Evolutionary conservation across 768 basidiomycete genomes (phyloP).

Genomic region (Boletus fagicola): DNA sequence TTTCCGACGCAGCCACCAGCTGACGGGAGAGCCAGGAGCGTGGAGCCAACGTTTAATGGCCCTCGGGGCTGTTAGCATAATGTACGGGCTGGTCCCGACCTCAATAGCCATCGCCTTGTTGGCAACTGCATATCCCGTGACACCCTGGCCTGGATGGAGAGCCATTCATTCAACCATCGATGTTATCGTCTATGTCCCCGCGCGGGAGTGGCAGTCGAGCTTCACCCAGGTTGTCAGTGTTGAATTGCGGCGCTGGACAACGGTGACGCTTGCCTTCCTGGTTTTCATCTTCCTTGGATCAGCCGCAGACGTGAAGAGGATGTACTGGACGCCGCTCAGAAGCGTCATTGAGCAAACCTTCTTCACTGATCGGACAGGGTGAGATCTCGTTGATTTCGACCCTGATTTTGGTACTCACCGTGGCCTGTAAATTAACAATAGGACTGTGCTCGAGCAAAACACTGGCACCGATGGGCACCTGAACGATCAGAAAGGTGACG

Average conservation of each 20-base stretch:
- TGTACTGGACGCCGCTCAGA: conserved; percentile 10
- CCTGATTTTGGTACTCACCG: neutral
- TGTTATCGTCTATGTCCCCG: conserved; percentile 6
- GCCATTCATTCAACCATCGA: conserved; percentile 14
- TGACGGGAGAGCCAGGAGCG: neutral
- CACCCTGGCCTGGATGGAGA: conserved; percentile 23
- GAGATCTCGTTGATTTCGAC: neutral
- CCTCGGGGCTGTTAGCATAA: conserved; percentile 3
- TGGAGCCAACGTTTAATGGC: conserved; percentile 19
- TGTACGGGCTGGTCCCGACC: conserved; percentile 16
- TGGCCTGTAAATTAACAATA: neutral
- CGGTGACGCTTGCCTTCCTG: conserved; percentile 8
- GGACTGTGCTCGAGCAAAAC: neutral
- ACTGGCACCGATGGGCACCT: neutral
- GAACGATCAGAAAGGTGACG: neutral
- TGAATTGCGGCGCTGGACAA: conserved; percentile 23
- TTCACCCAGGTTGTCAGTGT: neutral
- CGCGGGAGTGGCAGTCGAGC: conserved; percentile 10
- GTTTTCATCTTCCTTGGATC: conserved; percentile 20
- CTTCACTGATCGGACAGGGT: neutral
- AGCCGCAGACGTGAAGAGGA: conserved; percentile 15
- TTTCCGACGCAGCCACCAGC: neutral
- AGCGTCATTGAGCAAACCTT: neutral
- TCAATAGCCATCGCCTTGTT: conserved; percentile 8
- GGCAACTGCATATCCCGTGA: conserved; percentile 8